Conservation (phyloP, 345 rosid genomes). For the Rubroshorea leprosula region DNA sequence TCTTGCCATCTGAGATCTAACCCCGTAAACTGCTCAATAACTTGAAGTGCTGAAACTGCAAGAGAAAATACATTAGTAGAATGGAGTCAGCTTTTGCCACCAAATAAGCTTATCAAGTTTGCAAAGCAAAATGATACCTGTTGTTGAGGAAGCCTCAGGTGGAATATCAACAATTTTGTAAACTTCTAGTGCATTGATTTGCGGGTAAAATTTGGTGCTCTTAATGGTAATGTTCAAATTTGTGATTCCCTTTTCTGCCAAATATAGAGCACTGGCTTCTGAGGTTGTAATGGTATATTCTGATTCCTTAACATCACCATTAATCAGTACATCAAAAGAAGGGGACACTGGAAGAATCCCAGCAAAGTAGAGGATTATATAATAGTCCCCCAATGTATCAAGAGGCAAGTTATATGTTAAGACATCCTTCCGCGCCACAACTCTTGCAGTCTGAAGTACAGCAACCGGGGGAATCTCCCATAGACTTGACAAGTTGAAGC, state of each 20-base stretch:
- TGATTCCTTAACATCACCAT: slow-evolving; percentile 44
- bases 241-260: slow-evolving; percentile 34
- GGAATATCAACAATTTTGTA: slow-evolving; percentile 61
- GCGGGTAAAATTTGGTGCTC: slow-evolving; percentile 53
- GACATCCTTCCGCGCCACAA: slow-evolving; percentile 47
- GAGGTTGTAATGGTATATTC: slow-evolving; percentile 46
- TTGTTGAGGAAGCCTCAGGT: slow-evolving; percentile 72
- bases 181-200: slow-evolving; percentile 69
- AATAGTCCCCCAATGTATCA: slow-evolving; percentile 46
- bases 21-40: slow-evolving; percentile 70
- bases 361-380: slow-evolving; percentile 66
- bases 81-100: slow-evolving; percentile 10
- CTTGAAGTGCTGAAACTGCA: slow-evolving; percentile 89
- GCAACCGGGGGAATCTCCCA: slow-evolving; percentile 57
- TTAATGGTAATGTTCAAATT: slow-evolving; percentile 56
- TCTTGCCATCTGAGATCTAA: slow-evolving; percentile 84
- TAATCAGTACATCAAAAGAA: slow-evolving; percentile 55
- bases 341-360: slow-evolving; percentile 75
- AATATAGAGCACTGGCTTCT: slow-evolving; percentile 44
- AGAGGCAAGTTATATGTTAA: slow-evolving; percentile 56
- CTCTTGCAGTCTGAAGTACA: slow-evolving; percentile 73
- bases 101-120: not conserved
- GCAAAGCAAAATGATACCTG: slow-evolving; percentile 38
- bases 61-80: slow-evolving; percentile 12
- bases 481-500: slow-evolving; percentile 32